phyloP scores from a whole-genome alignment of 2,329 filamentous ascomycete genomes.

The Corynespora cassiicola region DNA sequence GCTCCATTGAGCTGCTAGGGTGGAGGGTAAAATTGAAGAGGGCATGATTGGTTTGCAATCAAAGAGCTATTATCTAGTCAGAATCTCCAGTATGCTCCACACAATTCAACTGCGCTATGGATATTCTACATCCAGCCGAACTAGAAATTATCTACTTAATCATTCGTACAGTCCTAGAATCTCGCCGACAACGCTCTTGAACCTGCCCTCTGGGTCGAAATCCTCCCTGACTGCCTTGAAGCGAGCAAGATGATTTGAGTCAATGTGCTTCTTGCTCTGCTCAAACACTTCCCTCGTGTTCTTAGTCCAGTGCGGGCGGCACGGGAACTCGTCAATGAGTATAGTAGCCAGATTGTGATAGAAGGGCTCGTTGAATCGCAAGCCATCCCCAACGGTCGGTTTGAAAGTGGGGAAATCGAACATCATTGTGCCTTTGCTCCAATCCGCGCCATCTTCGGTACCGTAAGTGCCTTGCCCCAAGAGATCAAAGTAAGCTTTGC shows the following conservation, averaged over 20 bases:
- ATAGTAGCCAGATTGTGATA: slow-evolving; percentile 56
- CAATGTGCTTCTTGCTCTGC: slow-evolving; percentile 55
- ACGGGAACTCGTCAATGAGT: slow-evolving; percentile 58
- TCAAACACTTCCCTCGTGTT: slow-evolving; percentile 58
- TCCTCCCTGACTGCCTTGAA: slow-evolving; percentile 58
- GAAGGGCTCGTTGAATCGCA: slow-evolving; percentile 59
- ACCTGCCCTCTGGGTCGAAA: slow-evolving; percentile 58
- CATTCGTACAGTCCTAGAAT: slow-evolving; percentile 55
- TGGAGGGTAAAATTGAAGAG: slow-evolving; percentile 7
- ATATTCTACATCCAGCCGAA: no score
- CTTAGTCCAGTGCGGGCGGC: slow-evolving; percentile 62
- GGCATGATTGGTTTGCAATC: slow-evolving; percentile 1
- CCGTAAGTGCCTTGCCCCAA: slow-evolving; percentile 58
- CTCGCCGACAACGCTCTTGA: slow-evolving; percentile 57
- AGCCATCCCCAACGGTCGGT: slow-evolving; percentile 53
- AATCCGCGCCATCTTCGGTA: slow-evolving; percentile 57
- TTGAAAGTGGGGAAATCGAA: slow-evolving; percentile 61
- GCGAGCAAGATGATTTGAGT: slow-evolving; percentile 53
- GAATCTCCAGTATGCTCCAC: no score
- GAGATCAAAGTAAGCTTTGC: slow-evolving; percentile 56
- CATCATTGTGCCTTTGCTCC: slow-evolving; percentile 59
- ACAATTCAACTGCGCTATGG: no score
- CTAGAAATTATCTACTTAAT: no score
- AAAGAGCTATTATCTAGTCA: slow-evolving; percentile 1
- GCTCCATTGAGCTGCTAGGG: slow-evolving; percentile 20